Base-by-base conservation (phyloP, 192 early-diverging fungal species). In the Phlyctochytrium arcticum region DNA sequence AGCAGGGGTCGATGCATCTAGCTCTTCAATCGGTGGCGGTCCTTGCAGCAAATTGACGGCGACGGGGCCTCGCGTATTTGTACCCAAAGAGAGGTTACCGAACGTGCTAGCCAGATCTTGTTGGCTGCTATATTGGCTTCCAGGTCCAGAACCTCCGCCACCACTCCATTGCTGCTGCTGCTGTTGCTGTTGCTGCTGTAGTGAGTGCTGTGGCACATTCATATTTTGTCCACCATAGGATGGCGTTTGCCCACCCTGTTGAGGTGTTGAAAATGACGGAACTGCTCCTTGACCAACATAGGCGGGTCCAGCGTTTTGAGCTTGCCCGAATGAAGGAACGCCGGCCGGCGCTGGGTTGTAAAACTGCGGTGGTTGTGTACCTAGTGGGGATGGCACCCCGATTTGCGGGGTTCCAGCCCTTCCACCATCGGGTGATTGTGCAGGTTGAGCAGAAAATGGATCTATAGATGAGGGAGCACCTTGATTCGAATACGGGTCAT, bases 11-110 rank as follows among this genome's bases (percentile, higher is more conserved):
- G 54, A 36, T 7, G 42, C 36, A 10, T 55, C 54, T 35, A 68
- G 50, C 24, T 53, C 54, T 8, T 36, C 50, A 19, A 63, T 27
- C 23, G 30, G 27, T 6, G 73, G 73, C 5, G 73, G 65, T 4
- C 48, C 69, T 21, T 65, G 64, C 47, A 75, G 49, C 19, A 75
- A 42, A 49, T 75, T 75, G 21, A 75, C 53, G 23, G 49, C 50
- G 3, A 17, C 8, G 10, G 72, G 57, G 6, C 63, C 63, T 21
- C 30, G n/a, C 56, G 31, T 33, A 42, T 46, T 31, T 47, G 42
- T 26, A 7, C 31, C 37, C 42, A 63, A 35, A 1, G 27, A 12
- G 31, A 67, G 39, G 6, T 60, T 26, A 4, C 56, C 65, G 55
- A 60, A 67, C 8, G 33, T 42, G 27, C 31, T 47, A 27, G 57